Evolutionary conservation across 257 asterid genomes (phyloP), one percentile per base, ranked within the genome.

Genomic region (Solanum chmielewskii): DNA sequence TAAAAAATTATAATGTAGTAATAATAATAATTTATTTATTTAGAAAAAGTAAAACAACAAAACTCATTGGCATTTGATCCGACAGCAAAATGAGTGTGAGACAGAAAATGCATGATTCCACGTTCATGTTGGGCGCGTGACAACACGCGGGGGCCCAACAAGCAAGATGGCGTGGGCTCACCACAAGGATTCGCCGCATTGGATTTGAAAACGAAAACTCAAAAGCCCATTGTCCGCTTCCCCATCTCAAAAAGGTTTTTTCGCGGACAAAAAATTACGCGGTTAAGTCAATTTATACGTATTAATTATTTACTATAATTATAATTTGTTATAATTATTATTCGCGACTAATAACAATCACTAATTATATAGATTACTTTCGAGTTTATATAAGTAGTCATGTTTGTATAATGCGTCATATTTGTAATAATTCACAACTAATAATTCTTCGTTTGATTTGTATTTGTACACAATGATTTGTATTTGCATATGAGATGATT

Each of bases 121-220:
- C 84, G 64, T 44, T 7, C 64, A 77, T 45, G 64, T 45, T 8
- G 2, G 84, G 84, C n/a, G 64, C 41, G 84, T 78, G 64, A 15
- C 25, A 78, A 4, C 84, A 78, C 39, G 64, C 9, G 3, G 74
- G 35, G 59, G 59, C 31, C 83, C 83, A 76, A 42, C 37, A 42
- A 42, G 60, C 11, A 78, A 29, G 66, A 78, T 78, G 41, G 84
- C 15, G 84, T 78, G 84, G 84, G 64, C 66, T 27, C 84, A 27
- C 16, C 41, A 27, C 84, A 78, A 78, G 84, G 84, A 78, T 78
- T 78, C 64, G 84, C 83, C 83, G 60, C 83, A 76, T n/a, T 76
- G 60, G 83, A 13, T n/a, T n/a, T 27, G n/a, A 25, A 44, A 42
- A 44, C 62, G 62, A 42, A 42, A 76, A 13, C 31, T 13, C 84